Evolutionary conservation across 2,329 filamentous ascomycete species (phyloP), one percentile per base, ranked within the genome.

Genomic region (Cordyceps fumosorosea): DNA sequence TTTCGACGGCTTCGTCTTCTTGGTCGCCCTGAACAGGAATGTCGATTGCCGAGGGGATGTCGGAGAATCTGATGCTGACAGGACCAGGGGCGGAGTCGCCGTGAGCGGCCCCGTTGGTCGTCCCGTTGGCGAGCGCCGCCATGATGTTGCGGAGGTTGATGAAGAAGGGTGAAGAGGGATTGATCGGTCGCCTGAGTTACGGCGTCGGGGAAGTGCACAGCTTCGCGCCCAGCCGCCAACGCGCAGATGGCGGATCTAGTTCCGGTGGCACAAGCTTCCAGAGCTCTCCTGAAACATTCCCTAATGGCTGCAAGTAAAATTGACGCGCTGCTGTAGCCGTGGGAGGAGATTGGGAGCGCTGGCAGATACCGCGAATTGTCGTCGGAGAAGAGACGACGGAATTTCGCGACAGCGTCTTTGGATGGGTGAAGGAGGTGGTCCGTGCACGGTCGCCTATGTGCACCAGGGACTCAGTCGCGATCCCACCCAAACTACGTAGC

Each of bases 1-100:
- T 91, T 78, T 98, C 95, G 74, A 99, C 95, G 59, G 84, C 85
- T 70, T 92, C 85, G 66, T 88, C 85, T 68, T 87, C 85, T 66
- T 83, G 80, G 69, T 86, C 85, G 65, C 81, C 81, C 66, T 86
- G 83, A 10, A 88, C 84, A 18, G 85, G 85, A 64, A 89, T 85
- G 68, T 88, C 86, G 72, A 89, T 86, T 54, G 84, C 82, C 18
- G 81, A 78, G 58, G 86, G 85, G 65, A 89, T 86, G 66, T 88
- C 83, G 64, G 83, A 81, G 71, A 88, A 89, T 66, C 86, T 83
- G 67, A 78, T 80, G 76, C 81, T 83, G 64, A 74, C 74, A 14
- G 78, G 77, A 24, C 67, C 67, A 53, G 69, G 68, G 55, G 67
- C 51, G 29, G 70, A 65, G 59, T 74, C 68, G 62, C 77, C 78